Base-by-base conservation (phyloP, 768 basidiomycete genomes). In the Suillus lakei region DNA sequence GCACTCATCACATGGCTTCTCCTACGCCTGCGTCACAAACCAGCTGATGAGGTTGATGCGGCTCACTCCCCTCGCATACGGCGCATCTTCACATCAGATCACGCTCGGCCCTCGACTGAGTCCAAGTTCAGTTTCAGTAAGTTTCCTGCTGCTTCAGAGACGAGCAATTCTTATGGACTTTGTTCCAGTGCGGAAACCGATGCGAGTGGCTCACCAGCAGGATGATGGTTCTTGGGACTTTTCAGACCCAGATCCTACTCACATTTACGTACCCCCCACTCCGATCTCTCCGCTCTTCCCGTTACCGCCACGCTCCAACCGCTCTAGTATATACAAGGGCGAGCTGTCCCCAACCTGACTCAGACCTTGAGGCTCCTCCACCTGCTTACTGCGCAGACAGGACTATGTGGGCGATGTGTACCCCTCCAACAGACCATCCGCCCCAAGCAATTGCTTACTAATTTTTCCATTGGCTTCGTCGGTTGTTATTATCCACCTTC, bases 81-180 rank as follows among this genome's bases (percentile, higher is more conserved):
- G 0, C 64, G 67, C 9, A 15, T 59, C 5, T 64, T 67, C 23
- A 55, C 30, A 30, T 21, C 60, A n/a, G 68, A 73, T 43, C 28
- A 34, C 2, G 64, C 66, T 46, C 70, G 72, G 21, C 67, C 74
- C 10, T 76, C 74, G 8, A 69, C 70, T 15, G 67, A 46, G 2
- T 76, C 74, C 34, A 77, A 65, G 54, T 76, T 76, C 38, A 69
- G 67, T 2, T 74, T 77, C 66, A 53, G 74, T 76, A 13, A 66
- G 74, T 67, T 55, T 41, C 43, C 12, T 5, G 5, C 30, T 34
- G 18, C 34, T 63, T 4, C n/a, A 60, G 26, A 34, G 5, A 53
- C 15, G 41, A 26, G 23, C 15, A 5, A 28, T 61, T 12, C 36
- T 63, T 6, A 39, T 56, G 8, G 6, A 4, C 30, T 56, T 28